Evolutionary conservation across 257 asterid genomes (phyloP).

Genomic region (Nicotiana sylvestris): DNA sequence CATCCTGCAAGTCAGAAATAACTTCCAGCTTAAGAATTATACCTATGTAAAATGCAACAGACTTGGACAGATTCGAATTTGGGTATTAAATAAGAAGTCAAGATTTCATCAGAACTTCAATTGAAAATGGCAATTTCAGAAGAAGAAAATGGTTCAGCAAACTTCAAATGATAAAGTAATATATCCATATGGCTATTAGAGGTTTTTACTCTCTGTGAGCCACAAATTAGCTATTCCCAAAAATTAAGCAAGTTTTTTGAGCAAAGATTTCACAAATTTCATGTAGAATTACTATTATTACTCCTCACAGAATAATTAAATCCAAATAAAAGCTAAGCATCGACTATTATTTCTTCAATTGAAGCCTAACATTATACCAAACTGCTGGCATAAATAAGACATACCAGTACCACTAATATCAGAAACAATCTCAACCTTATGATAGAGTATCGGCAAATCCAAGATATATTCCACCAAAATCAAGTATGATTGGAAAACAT

Average conservation of each 20-base stretch:
- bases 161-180: neutral
- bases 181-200: neutral
- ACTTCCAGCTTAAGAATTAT: neutral
- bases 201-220: neutral
- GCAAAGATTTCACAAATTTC: neutral
- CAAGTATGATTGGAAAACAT: neutral
- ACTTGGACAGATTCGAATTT: neutral
- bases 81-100: neutral
- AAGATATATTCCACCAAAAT: neutral
- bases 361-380: neutral
- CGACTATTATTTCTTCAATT: neutral
- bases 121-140: neutral
- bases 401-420: neutral
- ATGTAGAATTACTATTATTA: neutral
- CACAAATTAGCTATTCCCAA: neutral
- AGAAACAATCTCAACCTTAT: neutral
- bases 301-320: neutral
- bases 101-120: neutral
- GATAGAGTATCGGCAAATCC: neutral
- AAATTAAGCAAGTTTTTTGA: neutral
- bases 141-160: neutral
- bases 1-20: constrained; percentile 49
- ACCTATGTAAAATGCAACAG: neutral
- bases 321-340: neutral
- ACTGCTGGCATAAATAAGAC: neutral